A percentile compares a stretch with the other conserved stretches of the same genome.
phyloP scores from a whole-genome alignment of 345 rosid species.

The Mangifera indica region DNA sequence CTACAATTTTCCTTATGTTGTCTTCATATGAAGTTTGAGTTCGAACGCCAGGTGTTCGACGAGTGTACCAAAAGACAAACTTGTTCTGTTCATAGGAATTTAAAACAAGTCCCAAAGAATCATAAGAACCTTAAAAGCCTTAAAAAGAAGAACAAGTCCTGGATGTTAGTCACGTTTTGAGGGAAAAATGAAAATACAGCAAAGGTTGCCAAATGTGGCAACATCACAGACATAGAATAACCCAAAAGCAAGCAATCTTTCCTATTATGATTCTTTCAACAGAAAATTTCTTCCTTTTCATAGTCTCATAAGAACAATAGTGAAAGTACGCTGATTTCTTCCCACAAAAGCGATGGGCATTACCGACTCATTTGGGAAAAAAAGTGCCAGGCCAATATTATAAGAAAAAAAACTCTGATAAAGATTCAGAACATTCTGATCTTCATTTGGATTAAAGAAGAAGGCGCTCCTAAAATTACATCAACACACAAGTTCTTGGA shows the following conservation, averaged over 20 bases:
- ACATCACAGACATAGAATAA: constrained; percentile 5
- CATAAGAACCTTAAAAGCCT: background rate
- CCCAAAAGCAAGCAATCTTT: background rate
- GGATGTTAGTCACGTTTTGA: background rate
- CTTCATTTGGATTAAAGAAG: background rate
- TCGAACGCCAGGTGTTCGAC: constrained; percentile 87
- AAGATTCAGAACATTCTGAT: background rate
- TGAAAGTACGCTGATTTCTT: background rate
- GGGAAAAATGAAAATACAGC: background rate
- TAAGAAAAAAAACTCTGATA: too few relatives aligned
- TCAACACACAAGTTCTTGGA: background rate
- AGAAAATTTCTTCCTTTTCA: background rate
- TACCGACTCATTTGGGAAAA: background rate
- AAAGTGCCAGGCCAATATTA: background rate
- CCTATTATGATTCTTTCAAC: background rate
- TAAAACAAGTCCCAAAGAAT: constrained; percentile 1
- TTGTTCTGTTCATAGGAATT: constrained; percentile 56
- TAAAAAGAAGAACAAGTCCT: background rate
- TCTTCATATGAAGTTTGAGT: constrained; percentile 89
- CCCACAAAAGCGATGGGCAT: background rate
- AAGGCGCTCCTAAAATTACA: background rate
- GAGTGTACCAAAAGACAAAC: constrained; percentile 94
- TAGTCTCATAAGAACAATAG: background rate
- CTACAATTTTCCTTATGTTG: constrained; percentile 87
- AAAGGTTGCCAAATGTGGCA: constrained; percentile 10